Evolutionary conservation across 805 yeast species (phyloP).

Genomic region (Kregervanrija pseudodelftensis): DNA sequence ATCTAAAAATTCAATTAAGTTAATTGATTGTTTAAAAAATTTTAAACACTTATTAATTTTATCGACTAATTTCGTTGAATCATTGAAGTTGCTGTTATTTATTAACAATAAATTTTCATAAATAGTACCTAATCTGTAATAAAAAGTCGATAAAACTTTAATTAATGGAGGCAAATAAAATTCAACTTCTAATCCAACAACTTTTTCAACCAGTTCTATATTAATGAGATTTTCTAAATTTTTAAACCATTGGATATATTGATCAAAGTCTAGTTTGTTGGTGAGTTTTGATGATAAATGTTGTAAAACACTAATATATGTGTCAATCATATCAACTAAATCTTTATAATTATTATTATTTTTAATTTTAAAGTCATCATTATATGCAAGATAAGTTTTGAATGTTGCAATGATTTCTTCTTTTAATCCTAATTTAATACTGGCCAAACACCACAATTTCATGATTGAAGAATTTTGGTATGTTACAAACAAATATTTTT

Average conservation of each 20-base stretch:
- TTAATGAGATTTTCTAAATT: slow-evolving; percentile 7
- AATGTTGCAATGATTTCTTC: slow-evolving; percentile 28
- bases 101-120: slow-evolving; percentile 10
- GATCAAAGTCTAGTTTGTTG: slow-evolving; percentile 11
- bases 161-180: slow-evolving; percentile 16
- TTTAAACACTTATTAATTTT: no score
- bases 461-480: slow-evolving; percentile 38
- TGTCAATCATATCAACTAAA: slow-evolving; percentile 24
- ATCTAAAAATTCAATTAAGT: slow-evolving; percentile 2
- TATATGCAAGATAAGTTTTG: slow-evolving; percentile 35
- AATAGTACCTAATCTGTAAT: slow-evolving; percentile 20
- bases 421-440: slow-evolving; percentile 16
- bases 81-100: no score
- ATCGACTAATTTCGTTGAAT: no score
- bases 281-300: slow-evolving; percentile 7
- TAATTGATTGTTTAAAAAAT: no score
- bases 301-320: slow-evolving; percentile 14
- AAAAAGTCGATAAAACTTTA: slow-evolving; percentile 17
- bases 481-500: slow-evolving; percentile 33
- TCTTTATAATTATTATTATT: slow-evolving; percentile 31
- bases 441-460: slow-evolving; percentile 27
- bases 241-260: slow-evolving; percentile 13
- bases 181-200: slow-evolving; percentile 4
- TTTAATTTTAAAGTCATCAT: slow-evolving; percentile 30
- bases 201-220: slow-evolving; percentile 4